phyloP scores from a whole-genome alignment of 176 grass and related monocot species.

The Puya raimondii region DNA sequence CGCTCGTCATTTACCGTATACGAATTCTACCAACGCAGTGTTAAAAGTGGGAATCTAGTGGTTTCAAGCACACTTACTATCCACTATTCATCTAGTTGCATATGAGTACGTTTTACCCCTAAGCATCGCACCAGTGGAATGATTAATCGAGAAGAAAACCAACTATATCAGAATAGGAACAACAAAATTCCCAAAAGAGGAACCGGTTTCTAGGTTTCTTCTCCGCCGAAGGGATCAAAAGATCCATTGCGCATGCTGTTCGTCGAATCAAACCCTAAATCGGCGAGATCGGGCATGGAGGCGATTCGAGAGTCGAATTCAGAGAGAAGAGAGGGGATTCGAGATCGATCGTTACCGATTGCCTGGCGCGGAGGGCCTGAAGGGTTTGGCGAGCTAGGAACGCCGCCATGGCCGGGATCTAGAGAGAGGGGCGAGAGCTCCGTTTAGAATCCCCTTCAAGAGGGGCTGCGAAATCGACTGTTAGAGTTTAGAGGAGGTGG shows the following conservation, averaged over 20 bases:
- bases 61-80: too few relatives aligned
- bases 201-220: neutral
- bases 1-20: too few relatives aligned
- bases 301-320: neutral
- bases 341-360: constrained; percentile 34
- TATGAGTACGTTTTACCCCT: too few relatives aligned
- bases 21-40: too few relatives aligned
- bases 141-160: neutral
- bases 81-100: too few relatives aligned
- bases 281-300: neutral
- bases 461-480: neutral
- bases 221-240: neutral
- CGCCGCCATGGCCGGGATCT: constrained; percentile 50
- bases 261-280: neutral
- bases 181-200: neutral
- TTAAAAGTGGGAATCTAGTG: too few relatives aligned
- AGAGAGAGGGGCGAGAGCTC: constrained; percentile 14
- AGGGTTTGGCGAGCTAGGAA: constrained; percentile 66
- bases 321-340: neutral
- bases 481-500: neutral
- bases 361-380: constrained; percentile 55
- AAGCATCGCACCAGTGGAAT: neutral
- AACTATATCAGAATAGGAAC: neutral
- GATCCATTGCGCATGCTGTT: neutral
- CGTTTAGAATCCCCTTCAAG: constrained; percentile 5